These are phyloP conservation scores for Fusarium begoniae DNA, from an alignment of 2,329 filamentous ascomycete genomes.

Conservation along the genomic window DNA sequence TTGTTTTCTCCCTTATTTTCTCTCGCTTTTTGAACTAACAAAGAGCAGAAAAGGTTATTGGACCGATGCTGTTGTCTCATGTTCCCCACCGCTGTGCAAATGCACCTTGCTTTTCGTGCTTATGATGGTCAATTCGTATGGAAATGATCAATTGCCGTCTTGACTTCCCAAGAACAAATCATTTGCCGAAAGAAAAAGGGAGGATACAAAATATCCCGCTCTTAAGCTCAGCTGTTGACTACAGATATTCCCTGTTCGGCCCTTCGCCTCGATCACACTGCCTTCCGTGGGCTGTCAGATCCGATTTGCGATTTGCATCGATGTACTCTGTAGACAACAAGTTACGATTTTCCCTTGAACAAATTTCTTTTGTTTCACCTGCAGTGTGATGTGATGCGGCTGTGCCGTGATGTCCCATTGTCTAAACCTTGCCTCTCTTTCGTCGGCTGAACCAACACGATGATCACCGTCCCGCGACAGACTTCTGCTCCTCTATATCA, in stretches of 20 bases:
- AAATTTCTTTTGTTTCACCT: not conserved
- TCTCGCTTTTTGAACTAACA: not conserved
- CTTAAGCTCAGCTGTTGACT: no score
- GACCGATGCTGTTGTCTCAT: not conserved
- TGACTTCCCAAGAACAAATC: not conserved
- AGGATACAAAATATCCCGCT: not conserved
- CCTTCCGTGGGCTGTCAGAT: not conserved
- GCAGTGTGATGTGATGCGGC: not conserved
- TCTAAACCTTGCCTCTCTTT: not conserved
- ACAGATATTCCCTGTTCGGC: not conserved
- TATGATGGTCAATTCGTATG: accelerated
- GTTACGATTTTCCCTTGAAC: no score
- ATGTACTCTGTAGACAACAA: no score
- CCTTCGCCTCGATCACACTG: not conserved
- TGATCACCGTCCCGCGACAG: not conserved
- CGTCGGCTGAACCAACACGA: not conserved
- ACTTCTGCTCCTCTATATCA: not conserved
- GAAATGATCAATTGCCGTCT: not conserved
- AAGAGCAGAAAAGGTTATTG: not conserved
- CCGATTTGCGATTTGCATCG: not conserved
- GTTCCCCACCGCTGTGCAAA: not conserved
- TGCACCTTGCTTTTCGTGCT: not conserved
- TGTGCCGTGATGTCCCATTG: not conserved
- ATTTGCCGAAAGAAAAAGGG: not conserved
- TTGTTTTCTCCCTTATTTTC: not conserved